A percentile compares a stretch with the other conserved stretches of the same genome.
These are phyloP conservation scores for Ophiostoma pallidulum DNA, from an alignment of 2,329 filamentous ascomycete species.

Conservation along the genomic window DNA sequence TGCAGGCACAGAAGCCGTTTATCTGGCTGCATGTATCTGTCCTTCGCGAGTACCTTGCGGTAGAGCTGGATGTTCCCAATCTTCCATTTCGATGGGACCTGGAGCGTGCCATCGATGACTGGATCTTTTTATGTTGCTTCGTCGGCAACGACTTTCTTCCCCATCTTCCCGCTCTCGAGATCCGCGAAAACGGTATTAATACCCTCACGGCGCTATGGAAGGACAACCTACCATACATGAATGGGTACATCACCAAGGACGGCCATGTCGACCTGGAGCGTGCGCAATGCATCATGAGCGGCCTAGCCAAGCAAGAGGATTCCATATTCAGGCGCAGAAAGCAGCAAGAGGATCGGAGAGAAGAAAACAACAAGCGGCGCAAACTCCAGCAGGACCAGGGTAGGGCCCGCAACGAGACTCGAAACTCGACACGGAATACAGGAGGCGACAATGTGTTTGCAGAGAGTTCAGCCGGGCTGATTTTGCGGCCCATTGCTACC, in stretches of 20 bases:
- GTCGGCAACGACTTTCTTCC: slow-evolving; percentile 98
- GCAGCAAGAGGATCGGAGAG: slow-evolving; percentile 73
- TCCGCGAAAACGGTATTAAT: slow-evolving; percentile 94
- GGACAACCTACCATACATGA: slow-evolving; percentile 83
- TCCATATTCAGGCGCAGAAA: slow-evolving; percentile 83
- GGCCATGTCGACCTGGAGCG: slow-evolving; percentile 79
- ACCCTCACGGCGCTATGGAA: slow-evolving; percentile 95
- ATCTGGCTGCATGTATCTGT: slow-evolving; percentile 96
- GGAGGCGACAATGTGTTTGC: slow-evolving; percentile 17
- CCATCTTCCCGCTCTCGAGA: slow-evolving; percentile 93
- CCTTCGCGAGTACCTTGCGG: slow-evolving; percentile 83
- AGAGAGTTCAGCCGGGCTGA: slow-evolving; percentile 15
- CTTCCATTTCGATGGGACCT: slow-evolving; percentile 86
- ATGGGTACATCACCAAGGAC: slow-evolving; percentile 92
- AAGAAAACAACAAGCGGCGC: slow-evolving; percentile 68
- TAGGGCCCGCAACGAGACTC: background rate
- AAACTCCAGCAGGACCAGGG: slow-evolving; percentile 60
- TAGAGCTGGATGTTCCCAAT: slow-evolving; percentile 74
- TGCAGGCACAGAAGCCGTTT: slow-evolving; percentile 71
- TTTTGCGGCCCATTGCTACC: slow-evolving; percentile 31
- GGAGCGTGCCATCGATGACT: slow-evolving; percentile 90
- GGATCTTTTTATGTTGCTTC: slow-evolving; percentile 99
- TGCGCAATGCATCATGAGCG: slow-evolving; percentile 79
- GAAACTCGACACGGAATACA: background rate
- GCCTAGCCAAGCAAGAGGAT: slow-evolving; percentile 86